A percentile compares a stretch with the other conserved stretches of the same genome.
phyloP scores from a whole-genome alignment of 495 filamentous ascomycete species.

The Hypoxylon lienhwacheense region DNA sequence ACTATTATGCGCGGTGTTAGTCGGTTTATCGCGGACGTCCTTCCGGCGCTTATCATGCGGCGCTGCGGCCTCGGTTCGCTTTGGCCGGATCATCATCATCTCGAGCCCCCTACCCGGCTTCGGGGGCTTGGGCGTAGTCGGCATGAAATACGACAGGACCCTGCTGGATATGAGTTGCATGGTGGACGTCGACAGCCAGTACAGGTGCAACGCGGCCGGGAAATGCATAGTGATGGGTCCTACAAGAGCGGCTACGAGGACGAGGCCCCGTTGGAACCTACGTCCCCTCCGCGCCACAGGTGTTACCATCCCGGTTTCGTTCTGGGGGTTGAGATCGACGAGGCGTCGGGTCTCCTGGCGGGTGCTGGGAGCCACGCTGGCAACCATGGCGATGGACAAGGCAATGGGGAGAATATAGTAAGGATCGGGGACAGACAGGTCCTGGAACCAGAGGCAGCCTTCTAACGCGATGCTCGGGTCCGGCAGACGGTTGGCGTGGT shows the following conservation, averaged over 20 bases:
- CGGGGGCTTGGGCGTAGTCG: slow-evolving; percentile 17
- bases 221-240: slow-evolving; percentile 56
- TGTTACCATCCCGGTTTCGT: neutral
- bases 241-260: slow-evolving; percentile 44
- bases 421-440: slow-evolving; percentile 72
- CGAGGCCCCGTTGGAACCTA: slow-evolving; percentile 40
- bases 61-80: neutral
- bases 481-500: slow-evolving; percentile 24
- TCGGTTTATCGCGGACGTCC: no score
- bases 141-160: slow-evolving; percentile 31
- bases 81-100: slow-evolving; percentile 30
- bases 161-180: slow-evolving; percentile 15
- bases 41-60: no score
- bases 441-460: slow-evolving; percentile 79
- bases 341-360: slow-evolving; percentile 8
- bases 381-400: slow-evolving; percentile 54
- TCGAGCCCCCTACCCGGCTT: slow-evolving; percentile 31
- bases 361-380: slow-evolving; percentile 44
- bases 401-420: slow-evolving; percentile 64
- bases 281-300: slow-evolving; percentile 13
- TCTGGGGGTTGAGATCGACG: slow-evolving; percentile 13
- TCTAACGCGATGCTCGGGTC: slow-evolving; percentile 65
- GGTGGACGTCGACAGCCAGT: slow-evolving; percentile 63
- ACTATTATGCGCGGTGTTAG: no score
- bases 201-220: slow-evolving; percentile 67